These are phyloP conservation scores for Plasmodium cynomolgi DNA, from an alignment of 169 alveolate species.

Conservation along the genomic window DNA sequence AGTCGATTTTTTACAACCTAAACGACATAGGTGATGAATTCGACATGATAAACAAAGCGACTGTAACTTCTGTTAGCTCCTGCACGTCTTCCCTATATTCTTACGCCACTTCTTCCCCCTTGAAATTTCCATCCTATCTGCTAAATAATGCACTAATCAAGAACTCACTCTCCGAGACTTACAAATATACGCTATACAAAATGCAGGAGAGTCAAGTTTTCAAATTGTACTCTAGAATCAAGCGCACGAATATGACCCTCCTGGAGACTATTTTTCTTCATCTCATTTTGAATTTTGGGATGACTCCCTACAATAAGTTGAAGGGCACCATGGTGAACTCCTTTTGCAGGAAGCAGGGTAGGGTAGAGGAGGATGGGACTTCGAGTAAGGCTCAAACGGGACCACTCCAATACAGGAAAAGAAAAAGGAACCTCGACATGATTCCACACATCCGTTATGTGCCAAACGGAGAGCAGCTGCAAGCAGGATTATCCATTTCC, in stretches of 20 bases:
- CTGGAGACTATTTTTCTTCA: conserved; percentile 11
- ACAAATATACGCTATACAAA: conserved; percentile 8
- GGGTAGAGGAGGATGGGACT: neutral
- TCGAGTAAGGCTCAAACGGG: neutral
- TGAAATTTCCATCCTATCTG: conserved; percentile 3
- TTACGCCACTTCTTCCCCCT: neutral
- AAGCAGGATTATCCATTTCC: neutral
- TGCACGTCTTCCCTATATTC: neutral
- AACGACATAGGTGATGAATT: neutral
- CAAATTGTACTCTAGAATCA: neutral
- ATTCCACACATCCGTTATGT: neutral
- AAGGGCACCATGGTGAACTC: neutral
- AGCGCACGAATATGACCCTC: neutral
- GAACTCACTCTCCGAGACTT: neutral
- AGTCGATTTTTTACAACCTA: neutral
- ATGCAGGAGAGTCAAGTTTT: conserved; percentile 2
- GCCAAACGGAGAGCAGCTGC: neutral
- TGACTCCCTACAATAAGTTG: conserved; percentile 6
- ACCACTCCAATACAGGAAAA: neutral
- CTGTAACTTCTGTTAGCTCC: neutral
- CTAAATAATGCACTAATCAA: neutral
- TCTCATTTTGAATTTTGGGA: neutral
- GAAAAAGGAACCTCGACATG: neutral
- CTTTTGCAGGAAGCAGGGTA: neutral
- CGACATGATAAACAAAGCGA: neutral